These are phyloP conservation scores for Protomyces lactucae-debilis DNA, from an alignment of 1,139 yeast genomes.

Conservation along the genomic window DNA sequence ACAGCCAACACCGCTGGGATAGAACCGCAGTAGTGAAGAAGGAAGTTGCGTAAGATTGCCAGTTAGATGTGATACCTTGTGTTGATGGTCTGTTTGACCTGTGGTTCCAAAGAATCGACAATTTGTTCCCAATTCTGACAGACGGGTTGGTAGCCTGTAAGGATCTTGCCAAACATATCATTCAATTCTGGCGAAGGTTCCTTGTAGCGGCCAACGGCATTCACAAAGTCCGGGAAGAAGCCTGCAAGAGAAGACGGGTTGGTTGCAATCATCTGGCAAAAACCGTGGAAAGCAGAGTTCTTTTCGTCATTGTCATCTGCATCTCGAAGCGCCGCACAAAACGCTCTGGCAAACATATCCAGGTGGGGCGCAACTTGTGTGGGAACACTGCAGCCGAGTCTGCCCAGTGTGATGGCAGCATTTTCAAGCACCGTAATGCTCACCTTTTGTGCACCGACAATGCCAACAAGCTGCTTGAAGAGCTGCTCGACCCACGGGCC, in stretches of 20 bases:
- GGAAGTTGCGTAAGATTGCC: not conserved
- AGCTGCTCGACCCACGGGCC: constrained; percentile 59
- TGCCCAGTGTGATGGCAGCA: constrained; percentile 89
- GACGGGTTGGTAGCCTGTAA: constrained; percentile 25
- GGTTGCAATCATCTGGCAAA: constrained; percentile 58
- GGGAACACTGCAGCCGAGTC: constrained; percentile 67
- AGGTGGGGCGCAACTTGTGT: constrained; percentile 56
- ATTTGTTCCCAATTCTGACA: constrained; percentile 17
- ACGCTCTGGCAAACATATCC: constrained; percentile 52
- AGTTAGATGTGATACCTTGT: not conserved
- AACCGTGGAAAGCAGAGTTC: constrained; percentile 71
- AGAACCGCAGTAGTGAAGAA: too few species aligned
- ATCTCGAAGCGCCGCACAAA: constrained; percentile 64
- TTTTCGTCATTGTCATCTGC: constrained; percentile 75
- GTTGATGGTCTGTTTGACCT: constrained; percentile 15
- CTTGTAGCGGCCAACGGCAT: constrained; percentile 58
- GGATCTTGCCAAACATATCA: constrained; percentile 34
- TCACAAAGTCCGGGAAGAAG: constrained; percentile 54
- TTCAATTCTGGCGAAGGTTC: constrained; percentile 42
- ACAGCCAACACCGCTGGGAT: too few species aligned
- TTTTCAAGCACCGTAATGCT: constrained; percentile 64
- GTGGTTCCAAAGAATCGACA: constrained; percentile 16
- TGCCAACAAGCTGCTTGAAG: constrained; percentile 58
- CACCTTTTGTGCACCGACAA: constrained; percentile 53
- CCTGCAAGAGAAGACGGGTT: constrained; percentile 63